These are phyloP conservation scores for Neofusicoccum cordaticola DNA, from an alignment of 2,329 filamentous ascomycete species.

Conservation along the genomic window DNA sequence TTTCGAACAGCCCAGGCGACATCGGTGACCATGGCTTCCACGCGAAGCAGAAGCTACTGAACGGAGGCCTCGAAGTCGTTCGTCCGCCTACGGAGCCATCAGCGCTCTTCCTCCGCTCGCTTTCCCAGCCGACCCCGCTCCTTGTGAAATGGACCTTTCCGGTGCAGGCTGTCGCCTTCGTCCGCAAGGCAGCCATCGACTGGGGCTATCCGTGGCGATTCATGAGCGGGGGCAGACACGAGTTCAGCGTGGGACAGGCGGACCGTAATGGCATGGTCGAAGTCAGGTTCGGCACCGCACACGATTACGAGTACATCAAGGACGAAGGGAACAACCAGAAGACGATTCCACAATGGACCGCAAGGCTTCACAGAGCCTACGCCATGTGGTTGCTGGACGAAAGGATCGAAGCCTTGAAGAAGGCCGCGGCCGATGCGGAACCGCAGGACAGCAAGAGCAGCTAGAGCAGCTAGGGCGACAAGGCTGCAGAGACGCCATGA, in stretches of 20 bases:
- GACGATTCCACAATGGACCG: constrained; percentile 5
- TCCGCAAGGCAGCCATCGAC: neutral
- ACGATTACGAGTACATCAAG: constrained; percentile 10
- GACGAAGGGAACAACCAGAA: constrained; percentile 9
- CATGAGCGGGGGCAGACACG: constrained; percentile 12
- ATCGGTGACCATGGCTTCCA: constrained; percentile 8
- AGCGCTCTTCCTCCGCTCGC: neutral
- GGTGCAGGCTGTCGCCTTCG: neutral
- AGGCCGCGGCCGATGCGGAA: neutral
- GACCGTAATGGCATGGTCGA: constrained; percentile 3
- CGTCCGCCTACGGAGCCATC: neutral
- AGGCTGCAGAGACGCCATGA: no score
- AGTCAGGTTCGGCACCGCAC: constrained; percentile 2
- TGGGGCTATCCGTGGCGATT: constrained; percentile 16
- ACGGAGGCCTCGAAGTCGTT: constrained; percentile 1
- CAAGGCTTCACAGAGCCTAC: constrained; percentile 1
- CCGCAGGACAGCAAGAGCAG: neutral
- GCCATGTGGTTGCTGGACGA: constrained; percentile 15
- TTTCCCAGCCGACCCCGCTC: neutral
- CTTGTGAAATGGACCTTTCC: constrained; percentile 4
- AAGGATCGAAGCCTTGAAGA: neutral
- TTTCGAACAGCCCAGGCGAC: neutral
- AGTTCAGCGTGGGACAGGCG: neutral
- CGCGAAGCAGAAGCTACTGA: neutral
- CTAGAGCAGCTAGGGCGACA: no score